Evolutionary conservation across 768 basidiomycete species (phyloP).

Genomic region (Lactarius akahatsu): DNA sequence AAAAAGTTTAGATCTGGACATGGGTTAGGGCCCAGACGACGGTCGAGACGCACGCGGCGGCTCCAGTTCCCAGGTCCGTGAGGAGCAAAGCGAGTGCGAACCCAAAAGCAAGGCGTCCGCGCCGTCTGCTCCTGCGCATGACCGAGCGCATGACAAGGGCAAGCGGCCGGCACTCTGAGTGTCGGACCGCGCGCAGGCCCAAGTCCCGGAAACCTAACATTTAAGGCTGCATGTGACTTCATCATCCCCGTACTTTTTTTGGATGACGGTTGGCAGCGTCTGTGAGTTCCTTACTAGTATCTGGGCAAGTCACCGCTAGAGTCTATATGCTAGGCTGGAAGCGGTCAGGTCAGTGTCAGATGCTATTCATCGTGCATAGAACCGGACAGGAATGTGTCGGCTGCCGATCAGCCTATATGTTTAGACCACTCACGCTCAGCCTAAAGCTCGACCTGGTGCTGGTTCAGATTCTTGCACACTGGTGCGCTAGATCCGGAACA

Average conservation of each 20-base stretch:
- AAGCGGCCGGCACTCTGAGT: constrained; percentile 10
- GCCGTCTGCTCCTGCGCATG: not conserved
- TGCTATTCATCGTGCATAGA: not conserved
- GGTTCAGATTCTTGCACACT: not conserved
- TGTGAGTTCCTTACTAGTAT: no score
- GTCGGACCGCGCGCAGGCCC: not conserved
- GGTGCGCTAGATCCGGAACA: not conserved
- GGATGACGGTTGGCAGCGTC: not conserved
- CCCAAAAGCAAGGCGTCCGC: not conserved
- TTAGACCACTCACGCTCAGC: not conserved
- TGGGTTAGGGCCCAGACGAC: no score
- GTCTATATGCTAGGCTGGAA: not conserved
- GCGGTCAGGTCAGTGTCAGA: not conserved
- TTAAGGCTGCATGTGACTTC: not conserved
- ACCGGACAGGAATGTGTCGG: not conserved
- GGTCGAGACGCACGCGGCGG: not conserved
- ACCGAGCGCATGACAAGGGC: not conserved
- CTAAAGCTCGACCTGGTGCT: not conserved
- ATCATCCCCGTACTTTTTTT: not conserved
- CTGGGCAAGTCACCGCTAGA: not conserved
- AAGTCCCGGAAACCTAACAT: not conserved
- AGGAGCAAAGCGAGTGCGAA: not conserved
- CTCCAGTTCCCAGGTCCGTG: not conserved
- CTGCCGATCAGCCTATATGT: not conserved
- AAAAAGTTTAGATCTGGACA: no score